These are phyloP conservation scores for Vaccinium myrtillus DNA, from an alignment of 148 eudicot species.

Conservation along the genomic window DNA sequence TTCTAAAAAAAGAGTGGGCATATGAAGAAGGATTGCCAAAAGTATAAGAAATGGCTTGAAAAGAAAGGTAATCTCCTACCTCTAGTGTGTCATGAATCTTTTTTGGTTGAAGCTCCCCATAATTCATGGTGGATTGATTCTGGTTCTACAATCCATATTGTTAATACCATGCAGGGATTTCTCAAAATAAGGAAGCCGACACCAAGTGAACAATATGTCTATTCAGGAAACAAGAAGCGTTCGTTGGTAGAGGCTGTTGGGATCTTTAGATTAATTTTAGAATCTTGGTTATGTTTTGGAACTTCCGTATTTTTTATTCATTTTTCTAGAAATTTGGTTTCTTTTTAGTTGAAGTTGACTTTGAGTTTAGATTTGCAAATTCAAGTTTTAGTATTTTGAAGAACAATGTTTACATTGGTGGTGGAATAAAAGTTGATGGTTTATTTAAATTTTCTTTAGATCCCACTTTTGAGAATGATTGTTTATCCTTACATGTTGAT, in stretches of 20 bases:
- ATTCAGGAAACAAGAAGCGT: constrained; percentile 12
- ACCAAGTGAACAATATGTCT: constrained; percentile 12
- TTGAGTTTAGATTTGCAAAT: no score
- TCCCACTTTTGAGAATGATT: no score
- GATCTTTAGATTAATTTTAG: background rate
- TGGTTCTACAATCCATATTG: background rate
- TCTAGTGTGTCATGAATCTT: constrained; percentile 8
- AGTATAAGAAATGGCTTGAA: constrained; percentile 10
- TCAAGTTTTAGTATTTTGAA: no score
- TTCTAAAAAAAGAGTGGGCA: constrained; percentile 16
- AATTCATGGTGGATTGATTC: constrained; percentile 13
- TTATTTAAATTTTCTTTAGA: no score
- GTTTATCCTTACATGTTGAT: no score
- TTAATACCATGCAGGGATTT: background rate
- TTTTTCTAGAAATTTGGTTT: no score
- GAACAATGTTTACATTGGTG: no score
- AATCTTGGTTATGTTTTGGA: no score
- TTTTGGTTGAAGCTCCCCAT: background rate
- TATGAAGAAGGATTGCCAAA: constrained; percentile 9
- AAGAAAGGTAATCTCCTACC: constrained; percentile 15
- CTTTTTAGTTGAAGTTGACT: no score
- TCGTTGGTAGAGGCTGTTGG: constrained; percentile 18
- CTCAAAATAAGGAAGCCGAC: constrained; percentile 4
- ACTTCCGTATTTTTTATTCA: no score
- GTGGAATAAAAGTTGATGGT: no score